Conservation (phyloP, 2,329 filamentous ascomycete species). For the Aspergillus fijiensis region DNA sequence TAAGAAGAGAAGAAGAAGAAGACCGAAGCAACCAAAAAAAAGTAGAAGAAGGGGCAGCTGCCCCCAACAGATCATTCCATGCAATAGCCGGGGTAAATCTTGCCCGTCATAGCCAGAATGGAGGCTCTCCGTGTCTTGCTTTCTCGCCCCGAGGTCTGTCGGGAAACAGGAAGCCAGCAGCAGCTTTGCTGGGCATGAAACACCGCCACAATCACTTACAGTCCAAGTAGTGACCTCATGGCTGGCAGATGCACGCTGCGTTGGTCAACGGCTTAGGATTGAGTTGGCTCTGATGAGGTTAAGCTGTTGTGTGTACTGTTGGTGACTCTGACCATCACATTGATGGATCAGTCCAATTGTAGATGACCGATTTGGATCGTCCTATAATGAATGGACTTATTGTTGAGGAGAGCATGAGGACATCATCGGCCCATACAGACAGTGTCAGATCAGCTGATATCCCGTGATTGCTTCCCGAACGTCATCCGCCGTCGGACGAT, state of each 20-base stretch:
- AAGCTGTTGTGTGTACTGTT: no score
- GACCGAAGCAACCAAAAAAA: slow-evolving; percentile 1
- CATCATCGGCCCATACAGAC: neutral
- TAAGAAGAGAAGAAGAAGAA: slow-evolving; percentile 2
- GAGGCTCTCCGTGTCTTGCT: neutral
- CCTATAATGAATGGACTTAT: no score
- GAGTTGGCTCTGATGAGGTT: neutral
- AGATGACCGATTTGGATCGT: no score
- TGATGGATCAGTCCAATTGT: no score
- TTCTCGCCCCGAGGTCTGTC: neutral
- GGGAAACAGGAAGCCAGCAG: neutral
- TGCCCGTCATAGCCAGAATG: neutral
- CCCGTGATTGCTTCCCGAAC: slow-evolving; percentile 14
- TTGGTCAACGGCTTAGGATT: neutral
- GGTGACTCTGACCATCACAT: no score
- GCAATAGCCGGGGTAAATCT: neutral
- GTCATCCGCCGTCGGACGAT: slow-evolving; percentile 19
- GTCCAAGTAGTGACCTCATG: neutral
- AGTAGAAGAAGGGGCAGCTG: slow-evolving; percentile 8
- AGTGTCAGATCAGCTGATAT: neutral
- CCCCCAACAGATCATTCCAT: neutral
- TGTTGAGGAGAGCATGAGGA: neutral
- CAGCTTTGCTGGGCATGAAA: neutral
- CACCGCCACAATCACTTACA: neutral
- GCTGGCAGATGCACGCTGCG: neutral